Evolutionary conservation across 495 filamentous ascomycete genomes (phyloP), one percentile per base, ranked within the genome.

Genomic region (Daldinia decipiens): DNA sequence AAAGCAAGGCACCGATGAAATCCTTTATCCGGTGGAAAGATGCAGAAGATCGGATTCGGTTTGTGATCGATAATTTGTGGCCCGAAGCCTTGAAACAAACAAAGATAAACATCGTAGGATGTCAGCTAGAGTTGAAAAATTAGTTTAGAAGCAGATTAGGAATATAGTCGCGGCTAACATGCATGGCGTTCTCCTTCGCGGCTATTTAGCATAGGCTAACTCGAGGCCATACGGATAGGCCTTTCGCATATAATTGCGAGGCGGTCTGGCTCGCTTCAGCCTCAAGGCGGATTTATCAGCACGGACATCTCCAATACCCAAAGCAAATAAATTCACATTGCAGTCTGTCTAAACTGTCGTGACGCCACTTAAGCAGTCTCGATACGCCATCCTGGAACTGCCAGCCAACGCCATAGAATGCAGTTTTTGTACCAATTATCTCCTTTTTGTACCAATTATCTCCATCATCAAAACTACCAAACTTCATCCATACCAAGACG

Each of bases 401-500:
- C 57, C 65, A 60, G 72, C 62, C 73, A 77, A 77, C 75, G 75
- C 75, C 75, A 29, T 53, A 26, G 54, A 65, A 77, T 76, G 75
- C 75, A 77, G 61, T 68, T 43, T 47, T 27, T 24, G 38, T 60
- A 24, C 15, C 17, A 59, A 65, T 45, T 36, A 45, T 70, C 54
- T 55, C 34, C 53, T 66, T 24, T 24, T 24, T 24, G 38, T 60
- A 24, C 15, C 17, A 59, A 65, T 45, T 36, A 45, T 70, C 54
- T 55, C 34, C 53, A 17, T 9, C 56, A 17, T 9, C 19, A 40
- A 71, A 63, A 32, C 29, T 31, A 59, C 24, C 62, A 67, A 47
- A 63, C 38, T 31, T 50, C 62, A 56, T 43, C 39, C 19, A 24
- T 54, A 34, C 36, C 11, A 8, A 17, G 29, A 40, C 5, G 19